Evolutionary conservation across 176 grass and related monocot genomes (phyloP).

Genomic region (Carex scoparia): DNA sequence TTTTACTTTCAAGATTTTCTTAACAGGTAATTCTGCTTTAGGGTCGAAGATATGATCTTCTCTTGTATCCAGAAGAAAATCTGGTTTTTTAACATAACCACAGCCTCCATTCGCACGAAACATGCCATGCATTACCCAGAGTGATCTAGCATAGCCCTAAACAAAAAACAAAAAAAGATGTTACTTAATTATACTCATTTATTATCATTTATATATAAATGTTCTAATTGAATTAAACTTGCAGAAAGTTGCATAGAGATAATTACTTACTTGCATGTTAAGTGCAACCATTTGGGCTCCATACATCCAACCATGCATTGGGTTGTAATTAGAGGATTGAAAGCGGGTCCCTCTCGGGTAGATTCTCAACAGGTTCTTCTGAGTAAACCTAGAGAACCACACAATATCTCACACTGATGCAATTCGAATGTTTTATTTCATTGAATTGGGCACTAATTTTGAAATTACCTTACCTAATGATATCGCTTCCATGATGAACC

Average conservation of each 20-base stretch:
- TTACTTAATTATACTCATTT: neutral
- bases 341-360: slow-evolving; percentile 54
- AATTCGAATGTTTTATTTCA: neutral
- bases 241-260: slow-evolving; percentile 2
- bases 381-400: slow-evolving; percentile 49
- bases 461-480: slow-evolving; percentile 49
- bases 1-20: slow-evolving; percentile 57
- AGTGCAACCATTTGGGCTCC: slow-evolving; percentile 81
- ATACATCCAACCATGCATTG: slow-evolving; percentile 59
- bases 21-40: slow-evolving; percentile 29
- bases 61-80: slow-evolving; percentile 38
- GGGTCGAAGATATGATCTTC: slow-evolving; percentile 43
- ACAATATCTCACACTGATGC: neutral
- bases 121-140: slow-evolving; percentile 82
- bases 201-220: neutral
- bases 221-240: neutral
- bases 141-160: slow-evolving; percentile 62
- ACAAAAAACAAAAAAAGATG: neutral
- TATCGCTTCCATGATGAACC: slow-evolving; percentile 37
- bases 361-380: slow-evolving; percentile 59
- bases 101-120: slow-evolving; percentile 84
- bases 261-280: slow-evolving; percentile 65
- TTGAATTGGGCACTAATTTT: neutral
- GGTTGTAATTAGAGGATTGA: slow-evolving; percentile 72
- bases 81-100: slow-evolving; percentile 87